Conservation (phyloP, 306 rosid genomes). For the Clitoria ternatea region DNA sequence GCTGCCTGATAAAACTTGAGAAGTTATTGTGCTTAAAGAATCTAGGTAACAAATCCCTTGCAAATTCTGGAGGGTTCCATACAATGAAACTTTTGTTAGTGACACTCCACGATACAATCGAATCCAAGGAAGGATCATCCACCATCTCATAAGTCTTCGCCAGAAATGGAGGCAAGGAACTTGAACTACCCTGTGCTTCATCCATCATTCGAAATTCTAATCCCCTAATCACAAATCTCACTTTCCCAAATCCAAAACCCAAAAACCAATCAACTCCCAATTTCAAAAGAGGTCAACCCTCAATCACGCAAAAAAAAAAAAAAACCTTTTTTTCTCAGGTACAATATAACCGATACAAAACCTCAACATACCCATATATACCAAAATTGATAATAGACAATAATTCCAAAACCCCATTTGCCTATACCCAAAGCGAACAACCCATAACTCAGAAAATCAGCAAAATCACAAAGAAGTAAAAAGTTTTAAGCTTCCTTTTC, state of each 20-base stretch:
- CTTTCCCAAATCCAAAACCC: conserved; percentile 32
- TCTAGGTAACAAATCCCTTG: conserved; percentile 71
- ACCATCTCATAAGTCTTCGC: conserved; percentile 93
- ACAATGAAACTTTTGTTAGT: conserved; percentile 68
- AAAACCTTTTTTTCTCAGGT: neutral
- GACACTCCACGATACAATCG: conserved; percentile 74
- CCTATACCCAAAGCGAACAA: neutral
- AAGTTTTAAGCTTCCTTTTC: conserved; percentile 21
- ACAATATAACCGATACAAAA: conserved; percentile 19
- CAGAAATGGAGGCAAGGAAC: conserved; percentile 87
- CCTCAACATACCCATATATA: neutral
- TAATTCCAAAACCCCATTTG: neutral
- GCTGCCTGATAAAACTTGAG: conserved; percentile 96
- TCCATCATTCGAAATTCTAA: conserved; percentile 59
- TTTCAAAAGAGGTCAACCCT: conserved; percentile 19
- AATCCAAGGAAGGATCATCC: conserved; percentile 70
- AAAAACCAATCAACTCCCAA: conserved; percentile 20
- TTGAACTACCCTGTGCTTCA: conserved; percentile 64
- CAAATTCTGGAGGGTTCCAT: conserved; percentile 80
- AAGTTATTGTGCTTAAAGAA: conserved; percentile 93
- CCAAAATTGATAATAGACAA: conserved; percentile 9
- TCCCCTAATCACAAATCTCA: conserved; percentile 25
- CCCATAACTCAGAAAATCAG: neutral
- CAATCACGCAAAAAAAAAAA: neutral
- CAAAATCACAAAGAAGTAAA: conserved; percentile 19